phyloP scores from a whole-genome alignment of 495 filamentous ascomycete genomes.

The Rhypophila decipiens region DNA sequence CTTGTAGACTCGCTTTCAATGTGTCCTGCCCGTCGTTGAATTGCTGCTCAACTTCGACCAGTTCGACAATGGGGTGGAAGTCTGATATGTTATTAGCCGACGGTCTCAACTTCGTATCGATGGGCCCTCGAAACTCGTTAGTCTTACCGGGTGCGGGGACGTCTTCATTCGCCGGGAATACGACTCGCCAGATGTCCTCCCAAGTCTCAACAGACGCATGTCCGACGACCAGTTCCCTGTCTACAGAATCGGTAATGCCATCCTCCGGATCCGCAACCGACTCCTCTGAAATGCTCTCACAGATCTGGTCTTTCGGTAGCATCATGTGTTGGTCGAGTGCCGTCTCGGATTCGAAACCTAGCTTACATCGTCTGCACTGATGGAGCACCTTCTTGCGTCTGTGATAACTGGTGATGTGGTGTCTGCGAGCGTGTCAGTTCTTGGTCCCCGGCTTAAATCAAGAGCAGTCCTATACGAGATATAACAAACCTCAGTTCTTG shows the following conservation, averaged over 20 bases:
- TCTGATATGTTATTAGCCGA: slow-evolving; percentile 11
- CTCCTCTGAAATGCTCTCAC: slow-evolving; percentile 7
- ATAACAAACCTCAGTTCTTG: slow-evolving; percentile 16
- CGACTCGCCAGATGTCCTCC: slow-evolving; percentile 14
- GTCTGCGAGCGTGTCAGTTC: slow-evolving; percentile 4
- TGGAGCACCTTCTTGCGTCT: neutral
- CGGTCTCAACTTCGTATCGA: neutral
- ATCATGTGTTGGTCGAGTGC: slow-evolving; percentile 12
- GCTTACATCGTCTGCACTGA: slow-evolving; percentile 20
- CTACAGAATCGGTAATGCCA: slow-evolving; percentile 14
- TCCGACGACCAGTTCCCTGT: neutral
- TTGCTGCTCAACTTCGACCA: slow-evolving; percentile 21
- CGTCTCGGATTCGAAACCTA: slow-evolving; percentile 4
- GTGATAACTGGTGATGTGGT: slow-evolving; percentile 17
- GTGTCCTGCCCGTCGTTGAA: slow-evolving; percentile 16
- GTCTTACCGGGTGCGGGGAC: slow-evolving; percentile 16
- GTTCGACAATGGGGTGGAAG: slow-evolving; percentile 19
- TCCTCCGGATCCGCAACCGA: slow-evolving; percentile 14
- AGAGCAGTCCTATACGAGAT: neutral
- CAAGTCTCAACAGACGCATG: slow-evolving; percentile 3
- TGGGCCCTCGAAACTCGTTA: no score
- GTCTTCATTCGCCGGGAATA: slow-evolving; percentile 17
- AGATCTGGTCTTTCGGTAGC: slow-evolving; percentile 21
- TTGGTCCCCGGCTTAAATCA: neutral
- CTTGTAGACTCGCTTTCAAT: slow-evolving; percentile 17